phyloP scores from a whole-genome alignment of 169 alveolate genomes.

The Plasmodium knowlesi region DNA sequence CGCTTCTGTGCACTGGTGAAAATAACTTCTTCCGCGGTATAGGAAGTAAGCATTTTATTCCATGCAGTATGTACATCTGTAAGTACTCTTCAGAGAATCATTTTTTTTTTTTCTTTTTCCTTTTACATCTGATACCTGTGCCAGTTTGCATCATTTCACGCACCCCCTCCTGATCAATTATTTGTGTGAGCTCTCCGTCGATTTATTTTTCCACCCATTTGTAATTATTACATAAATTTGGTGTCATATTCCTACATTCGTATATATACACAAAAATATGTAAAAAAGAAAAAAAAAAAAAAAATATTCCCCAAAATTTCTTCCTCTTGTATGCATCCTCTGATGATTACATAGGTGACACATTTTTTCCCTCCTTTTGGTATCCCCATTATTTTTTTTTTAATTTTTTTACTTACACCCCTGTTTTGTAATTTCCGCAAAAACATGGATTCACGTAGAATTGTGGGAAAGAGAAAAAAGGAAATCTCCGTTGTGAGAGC shows the following conservation, averaged over 20 bases:
- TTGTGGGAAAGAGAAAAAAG: not conserved
- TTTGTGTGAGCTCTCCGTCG: not conserved
- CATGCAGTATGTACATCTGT: not conserved
- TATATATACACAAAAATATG: not conserved
- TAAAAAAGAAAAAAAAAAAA: too few relatives aligned
- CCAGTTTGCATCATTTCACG: conserved; percentile 3
- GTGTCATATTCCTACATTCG: not conserved
- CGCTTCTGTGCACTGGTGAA: not conserved
- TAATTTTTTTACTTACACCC: not conserved
- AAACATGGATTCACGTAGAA: not conserved
- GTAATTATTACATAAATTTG: not conserved
- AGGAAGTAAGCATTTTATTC: not conserved
- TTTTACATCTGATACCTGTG: not conserved
- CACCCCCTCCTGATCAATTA: not conserved
- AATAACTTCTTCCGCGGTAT: not conserved
- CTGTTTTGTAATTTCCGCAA: not conserved
- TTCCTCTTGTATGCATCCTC: not conserved
- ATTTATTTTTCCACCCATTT: not conserved
- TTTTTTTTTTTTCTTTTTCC: not conserved
- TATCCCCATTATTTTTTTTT: not conserved
- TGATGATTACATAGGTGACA: not conserved
- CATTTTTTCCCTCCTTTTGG: not conserved
- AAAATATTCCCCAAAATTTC: not conserved
- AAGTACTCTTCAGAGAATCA: not conserved
- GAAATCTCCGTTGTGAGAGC: not conserved